Base-by-base conservation (phyloP, 2,329 filamentous ascomycete genomes). In the Diaporthe longicolla region DNA sequence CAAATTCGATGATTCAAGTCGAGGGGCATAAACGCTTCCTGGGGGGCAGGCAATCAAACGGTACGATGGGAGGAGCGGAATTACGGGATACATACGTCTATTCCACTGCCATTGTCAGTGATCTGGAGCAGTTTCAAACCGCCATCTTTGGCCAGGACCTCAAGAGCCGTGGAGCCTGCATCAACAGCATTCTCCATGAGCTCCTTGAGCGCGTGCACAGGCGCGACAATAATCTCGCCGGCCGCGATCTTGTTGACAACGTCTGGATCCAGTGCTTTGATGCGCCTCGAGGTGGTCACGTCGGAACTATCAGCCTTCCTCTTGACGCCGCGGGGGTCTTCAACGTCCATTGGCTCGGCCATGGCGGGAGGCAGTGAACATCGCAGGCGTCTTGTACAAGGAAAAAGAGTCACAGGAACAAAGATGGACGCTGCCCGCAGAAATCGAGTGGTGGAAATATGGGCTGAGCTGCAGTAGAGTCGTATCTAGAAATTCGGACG, bases 241-340 rank as follows among this genome's bases (percentile, higher is more conserved):
- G 97, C 97, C 0, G 97, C 97, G 78, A 99, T 99, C 83, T 98
- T 99, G 87, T 98, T 99, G 77, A 99, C 94, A 29, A 99, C 97
- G 85, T 97, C 93, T 76, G 94, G 92, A 79, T 97, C 94, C 35
- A 99, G 89, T 19, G 96, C 93, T 92, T 97, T 75, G 74, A 75
- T 75, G n/a, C 74, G 68, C 17, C 61, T 71, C 26, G 24, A 59
- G 37, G 69, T 55, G 66, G 45, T 59, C 21, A 58, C 70, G 45
- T 76, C 73, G 43, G 58, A 81, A 19, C 85, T 83, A 3, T 81
- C 80, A 24, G 85, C 86, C 77, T 89, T 90, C 58, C 88, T 82
- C 81, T 90, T 90, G 73, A 81, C 84, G 70, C 87, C 87, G 55
- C 82, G 80, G 40, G 82, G 80, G 70, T 78, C 79, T 74, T 87